Evolutionary conservation across 169 alveolate species (phyloP).

Genomic region (Eimeria necatrix): DNA sequence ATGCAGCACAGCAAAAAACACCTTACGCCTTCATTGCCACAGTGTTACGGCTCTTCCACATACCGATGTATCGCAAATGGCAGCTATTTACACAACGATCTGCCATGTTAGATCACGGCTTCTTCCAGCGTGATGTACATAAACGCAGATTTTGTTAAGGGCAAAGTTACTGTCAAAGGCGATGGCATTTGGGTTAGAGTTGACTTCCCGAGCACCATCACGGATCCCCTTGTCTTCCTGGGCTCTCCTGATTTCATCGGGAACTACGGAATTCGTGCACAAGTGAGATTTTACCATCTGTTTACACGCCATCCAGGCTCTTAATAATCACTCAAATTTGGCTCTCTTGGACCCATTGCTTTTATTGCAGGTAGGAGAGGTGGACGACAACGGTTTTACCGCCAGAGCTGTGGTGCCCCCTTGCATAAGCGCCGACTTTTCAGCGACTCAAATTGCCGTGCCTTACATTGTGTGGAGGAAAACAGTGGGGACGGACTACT

Average conservation of each 20-base stretch:
- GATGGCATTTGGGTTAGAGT: slow-evolving; percentile 64
- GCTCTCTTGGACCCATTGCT: neutral
- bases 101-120: neutral
- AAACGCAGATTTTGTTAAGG: slow-evolving; percentile 49
- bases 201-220: slow-evolving; percentile 28
- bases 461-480: slow-evolving; percentile 52
- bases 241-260: slow-evolving; percentile 69
- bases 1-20: neutral
- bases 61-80: neutral
- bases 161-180: slow-evolving; percentile 56
- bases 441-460: slow-evolving; percentile 11
- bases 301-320: neutral
- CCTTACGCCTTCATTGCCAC: too few species aligned
- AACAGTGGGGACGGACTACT: slow-evolving; percentile 51
- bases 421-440: slow-evolving; percentile 62
- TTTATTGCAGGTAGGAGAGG: slow-evolving; percentile 43
- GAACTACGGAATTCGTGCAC: slow-evolving; percentile 46
- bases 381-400: slow-evolving; percentile 52
- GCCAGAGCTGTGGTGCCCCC: slow-evolving; percentile 60
- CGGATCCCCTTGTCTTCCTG: slow-evolving; percentile 43
- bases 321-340: too few species aligned
- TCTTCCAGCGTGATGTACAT: neutral
- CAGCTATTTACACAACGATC: neutral
- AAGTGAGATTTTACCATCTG: slow-evolving; percentile 17
- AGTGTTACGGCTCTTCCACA: neutral